Evolutionary conservation across 2,329 filamentous ascomycete species (phyloP).

Genomic region (Colletotrichum scovillei): DNA sequence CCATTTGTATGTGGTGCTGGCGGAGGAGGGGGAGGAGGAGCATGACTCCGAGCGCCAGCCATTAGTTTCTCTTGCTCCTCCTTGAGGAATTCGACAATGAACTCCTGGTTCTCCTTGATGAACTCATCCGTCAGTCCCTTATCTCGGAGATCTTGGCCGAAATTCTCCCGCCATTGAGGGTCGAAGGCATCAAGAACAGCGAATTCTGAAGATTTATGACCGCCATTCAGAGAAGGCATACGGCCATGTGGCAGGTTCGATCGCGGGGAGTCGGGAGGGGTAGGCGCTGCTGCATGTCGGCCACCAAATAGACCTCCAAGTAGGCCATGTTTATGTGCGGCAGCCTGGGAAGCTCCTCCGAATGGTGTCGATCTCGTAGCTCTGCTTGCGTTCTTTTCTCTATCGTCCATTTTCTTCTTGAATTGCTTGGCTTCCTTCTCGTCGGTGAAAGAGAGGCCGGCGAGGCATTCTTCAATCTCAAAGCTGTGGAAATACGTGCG

Average conservation of each 20-base stretch:
- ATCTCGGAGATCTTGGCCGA: slow-evolving; percentile 71
- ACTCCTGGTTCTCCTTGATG: slow-evolving; percentile 75
- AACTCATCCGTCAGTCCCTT: slow-evolving; percentile 75
- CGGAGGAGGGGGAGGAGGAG: slow-evolving; percentile 41
- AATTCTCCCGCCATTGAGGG: slow-evolving; percentile 72
- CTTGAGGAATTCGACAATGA: slow-evolving; percentile 73
- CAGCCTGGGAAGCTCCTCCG: slow-evolving; percentile 57
- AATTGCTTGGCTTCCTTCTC: slow-evolving; percentile 98
- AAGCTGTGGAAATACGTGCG: slow-evolving; percentile 98
- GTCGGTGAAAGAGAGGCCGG: slow-evolving; percentile 91
- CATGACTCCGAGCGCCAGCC: slow-evolving; percentile 37
- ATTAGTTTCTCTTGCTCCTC: slow-evolving; percentile 62
- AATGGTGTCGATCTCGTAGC: slow-evolving; percentile 85
- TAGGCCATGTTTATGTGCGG: slow-evolving; percentile 58
- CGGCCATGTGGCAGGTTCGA: slow-evolving; percentile 50
- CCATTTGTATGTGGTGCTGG: slow-evolving; percentile 45
- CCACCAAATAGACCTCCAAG: slow-evolving; percentile 72
- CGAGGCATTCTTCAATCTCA: slow-evolving; percentile 91
- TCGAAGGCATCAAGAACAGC: slow-evolving; percentile 73
- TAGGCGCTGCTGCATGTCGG: slow-evolving; percentile 68
- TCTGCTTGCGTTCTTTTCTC: slow-evolving; percentile 95
- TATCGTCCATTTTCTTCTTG: slow-evolving; percentile 96
- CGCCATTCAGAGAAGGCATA: slow-evolving; percentile 58
- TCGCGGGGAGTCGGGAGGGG: slow-evolving; percentile 68
- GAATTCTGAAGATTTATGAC: slow-evolving; percentile 65